These are phyloP conservation scores for Cardamine resedifolia DNA, from an alignment of 345 rosid species.

Conservation along the genomic window DNA sequence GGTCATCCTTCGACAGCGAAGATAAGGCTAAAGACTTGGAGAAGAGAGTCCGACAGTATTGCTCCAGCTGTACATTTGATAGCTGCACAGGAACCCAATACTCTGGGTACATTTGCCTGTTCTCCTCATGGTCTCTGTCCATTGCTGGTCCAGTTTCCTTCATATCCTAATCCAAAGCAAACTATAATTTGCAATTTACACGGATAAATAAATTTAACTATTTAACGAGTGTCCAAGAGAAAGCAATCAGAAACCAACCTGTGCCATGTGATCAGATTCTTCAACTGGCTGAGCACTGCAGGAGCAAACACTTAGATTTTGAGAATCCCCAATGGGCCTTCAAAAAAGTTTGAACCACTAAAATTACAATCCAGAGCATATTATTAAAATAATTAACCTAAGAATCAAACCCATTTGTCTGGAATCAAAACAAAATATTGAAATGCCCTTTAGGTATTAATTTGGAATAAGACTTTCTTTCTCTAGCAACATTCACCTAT, in stretches of 20 bases:
- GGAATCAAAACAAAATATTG: too few species aligned
- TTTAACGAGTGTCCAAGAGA: slow-evolving; percentile 3
- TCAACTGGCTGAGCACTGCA: slow-evolving; percentile 36
- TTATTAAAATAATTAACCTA: background rate
- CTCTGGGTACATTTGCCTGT: slow-evolving; percentile 51
- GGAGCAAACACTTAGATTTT: slow-evolving; percentile 37
- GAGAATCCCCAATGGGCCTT: slow-evolving; percentile 42
- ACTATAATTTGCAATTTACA: slow-evolving; percentile 9
- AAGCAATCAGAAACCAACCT: slow-evolving; percentile 42
- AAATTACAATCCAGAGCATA: slow-evolving; percentile 21
- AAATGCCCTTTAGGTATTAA: too few species aligned
- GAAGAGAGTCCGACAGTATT: slow-evolving; percentile 74
- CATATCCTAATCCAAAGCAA: slow-evolving; percentile 61
- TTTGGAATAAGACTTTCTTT: background rate
- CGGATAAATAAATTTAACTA: slow-evolving; percentile 1
- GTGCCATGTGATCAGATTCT: slow-evolving; percentile 26
- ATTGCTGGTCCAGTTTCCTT: slow-evolving; percentile 46
- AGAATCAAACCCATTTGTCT: background rate
- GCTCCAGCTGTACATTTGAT: slow-evolving; percentile 85
- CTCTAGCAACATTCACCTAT: slow-evolving; percentile 3
- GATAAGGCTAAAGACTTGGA: slow-evolving; percentile 56
- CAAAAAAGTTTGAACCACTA: slow-evolving; percentile 21
- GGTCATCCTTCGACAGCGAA: slow-evolving; percentile 56
- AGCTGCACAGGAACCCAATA: slow-evolving; percentile 89
- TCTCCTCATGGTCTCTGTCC: slow-evolving; percentile 37